Evolutionary conservation across 352 stramenopile genomes (phyloP), one percentile per base, ranked within the genome.

Genomic region (Globisporangium abappressorium): DNA sequence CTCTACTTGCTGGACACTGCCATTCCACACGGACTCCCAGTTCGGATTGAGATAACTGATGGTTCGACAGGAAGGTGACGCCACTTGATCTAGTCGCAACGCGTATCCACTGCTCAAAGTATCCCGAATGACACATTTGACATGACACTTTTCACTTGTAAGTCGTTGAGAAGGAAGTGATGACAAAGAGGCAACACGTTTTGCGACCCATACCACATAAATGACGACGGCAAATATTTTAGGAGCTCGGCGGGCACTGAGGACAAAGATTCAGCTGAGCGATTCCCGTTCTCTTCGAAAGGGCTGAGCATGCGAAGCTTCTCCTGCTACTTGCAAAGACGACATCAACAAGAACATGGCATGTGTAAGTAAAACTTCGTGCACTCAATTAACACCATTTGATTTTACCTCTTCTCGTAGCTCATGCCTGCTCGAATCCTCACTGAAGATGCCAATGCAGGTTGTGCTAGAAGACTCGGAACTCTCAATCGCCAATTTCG

Each of bases 11-110:
- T n/a, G 36, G 6, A 28, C 18, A 22, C 22, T 7, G 12, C 34
- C 22, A 14, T n/a, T 41, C 51, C 59, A 72, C 28, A 24, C 38
- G 22, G 22, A 20, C 41, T 51, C 20, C 73, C 76, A 82, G 3
- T 62, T 54, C 22, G 73, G 62, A 55, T 77, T 74, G 46, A 80
- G 46, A 11, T 77, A 80, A 11, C 57, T 36, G n/a, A 80, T n/a
- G 5, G 64, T 73, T 77, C 69, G 68, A 28, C 76, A 79, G 14
- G 74, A 72, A n/a, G 73, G 71, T 4, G 73, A 80, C n/a, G 66
- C 59, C 9, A 62, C 30, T 24, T 71, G 53, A 57, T 72, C 73
- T 0, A 74, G 47, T 18, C 76, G 71, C 46, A 72, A 71, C 43
- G 69, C 73, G 26, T 76, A 82, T n/a, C 73, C 71, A 28, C 76